Base-by-base conservation (phyloP, 2,329 filamentous ascomycete species). In the Trichoderma sp. region DNA sequence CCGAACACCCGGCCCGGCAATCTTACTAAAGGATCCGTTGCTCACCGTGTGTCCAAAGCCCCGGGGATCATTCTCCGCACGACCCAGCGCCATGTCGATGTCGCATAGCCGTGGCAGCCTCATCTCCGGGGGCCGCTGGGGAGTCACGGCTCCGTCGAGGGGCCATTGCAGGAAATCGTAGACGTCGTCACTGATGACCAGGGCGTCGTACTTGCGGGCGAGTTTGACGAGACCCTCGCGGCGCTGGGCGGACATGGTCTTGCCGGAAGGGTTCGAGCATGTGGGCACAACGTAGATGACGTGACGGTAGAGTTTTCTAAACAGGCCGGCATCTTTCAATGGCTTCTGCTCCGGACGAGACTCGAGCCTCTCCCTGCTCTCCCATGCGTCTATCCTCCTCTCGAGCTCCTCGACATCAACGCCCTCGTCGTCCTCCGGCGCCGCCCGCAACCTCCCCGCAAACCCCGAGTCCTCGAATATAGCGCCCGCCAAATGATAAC, bases 121-220 rank as follows among this genome's bases (percentile, higher is more conserved):
- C 53, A 90, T 74, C 63, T 73, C 29, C 67, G 65, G 69, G 2
- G 69, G 64, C 34, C 68, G 63, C 32, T 70, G 69, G 45, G 69
- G 66, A 42, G 72, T 71, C 77, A 81, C 42, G 78, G 77, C 39
- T 74, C 74, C 60, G 53, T 80, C 75, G 0, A 81, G 73, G 2
- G 87, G 85, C 92, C 93, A 97, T 76, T 94, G 91, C 5, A 98
- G 83, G 71, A 94, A 90, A 77, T 98, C 94, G 76, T 99, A 99
- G 10, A 98, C 93, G 77, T 99, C 95, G 79, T 98, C 94, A 58
- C 87, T 87, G 32, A 97, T 84, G 66, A 97, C 79, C n/a, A 98
- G 84, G 7, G 92, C 92, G 76, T 98, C 89, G 76, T 90, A 88
- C 68, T 89, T 83, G 67, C 94, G 86, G 0, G 94, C 94, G 7